These are phyloP conservation scores for Bremia lactucae DNA, from an alignment of 352 stramenopile species.

Conservation along the genomic window DNA sequence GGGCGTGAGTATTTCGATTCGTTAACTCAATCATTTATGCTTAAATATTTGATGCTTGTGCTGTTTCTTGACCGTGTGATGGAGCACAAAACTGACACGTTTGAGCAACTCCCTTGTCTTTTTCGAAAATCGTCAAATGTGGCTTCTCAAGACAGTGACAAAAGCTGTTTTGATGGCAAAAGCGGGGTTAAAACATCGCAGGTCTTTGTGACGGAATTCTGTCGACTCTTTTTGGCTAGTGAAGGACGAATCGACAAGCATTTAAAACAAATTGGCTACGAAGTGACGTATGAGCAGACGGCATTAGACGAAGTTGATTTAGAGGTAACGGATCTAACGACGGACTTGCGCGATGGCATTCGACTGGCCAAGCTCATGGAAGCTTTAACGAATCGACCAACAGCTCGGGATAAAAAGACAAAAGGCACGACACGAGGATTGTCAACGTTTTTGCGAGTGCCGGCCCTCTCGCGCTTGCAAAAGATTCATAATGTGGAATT, in stretches of 20 bases:
- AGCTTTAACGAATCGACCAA: conserved; percentile 54
- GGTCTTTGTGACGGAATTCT: conserved; percentile 88
- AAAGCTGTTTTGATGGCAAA: conserved; percentile 4
- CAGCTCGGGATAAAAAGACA: background rate
- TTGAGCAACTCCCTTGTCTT: conserved; percentile 79
- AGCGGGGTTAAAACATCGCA: conserved; percentile 86
- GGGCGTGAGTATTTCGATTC: conserved; percentile 73
- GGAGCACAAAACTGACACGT: conserved; percentile 54
- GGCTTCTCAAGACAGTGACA: background rate
- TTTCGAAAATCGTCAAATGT: conserved; percentile 51
- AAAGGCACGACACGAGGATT: conserved; percentile 16
- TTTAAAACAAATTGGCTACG: conserved; percentile 81
- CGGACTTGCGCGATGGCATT: conserved; percentile 94
- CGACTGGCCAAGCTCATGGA: conserved; percentile 90
- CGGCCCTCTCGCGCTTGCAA: conserved; percentile 89
- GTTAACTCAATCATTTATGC: conserved; percentile 81
- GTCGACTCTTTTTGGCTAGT: conserved; percentile 84
- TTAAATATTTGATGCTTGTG: conserved; percentile 89
- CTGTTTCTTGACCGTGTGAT: conserved; percentile 89
- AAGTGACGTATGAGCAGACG: conserved; percentile 85
- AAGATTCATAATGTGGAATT: conserved; percentile 95
- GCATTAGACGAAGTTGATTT: conserved; percentile 93
- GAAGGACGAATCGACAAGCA: conserved; percentile 94
- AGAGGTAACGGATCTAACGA: conserved; percentile 84
- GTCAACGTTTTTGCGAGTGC: conserved; percentile 85